Evolutionary conservation across 176 grass and related monocot genomes (phyloP), one percentile per base, ranked within the genome.

Genomic region (Avena sativa): DNA sequence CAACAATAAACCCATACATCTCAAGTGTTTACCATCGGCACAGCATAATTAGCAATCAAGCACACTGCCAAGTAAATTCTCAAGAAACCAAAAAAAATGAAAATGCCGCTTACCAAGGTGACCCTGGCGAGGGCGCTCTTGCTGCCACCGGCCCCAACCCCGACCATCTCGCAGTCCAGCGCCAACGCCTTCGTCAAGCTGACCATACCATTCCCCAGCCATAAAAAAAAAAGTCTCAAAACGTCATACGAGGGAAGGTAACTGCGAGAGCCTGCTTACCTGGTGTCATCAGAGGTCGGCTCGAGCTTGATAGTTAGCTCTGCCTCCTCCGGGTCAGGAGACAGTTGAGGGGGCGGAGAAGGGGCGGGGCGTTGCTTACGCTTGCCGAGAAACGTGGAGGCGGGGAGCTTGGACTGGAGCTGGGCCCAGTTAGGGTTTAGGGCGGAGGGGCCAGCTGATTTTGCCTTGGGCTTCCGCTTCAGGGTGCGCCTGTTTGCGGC

Each of bases 101-200:
- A 47, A 71, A 60, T 61, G 26, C 6, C 46, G 51, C 64, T 78
- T 76, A 98, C 97, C 89, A 98, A 89, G 55, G 94, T 96, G 69
- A 94, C 83, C 82, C 94, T 92, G 51, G 90, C 94, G 63, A 99
- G 88, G 25, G 97, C 94, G 71, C 89, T 99, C 81, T 94, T 96
- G 83, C 60, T 81, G 50, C 90, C 94, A 47, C 86, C 74, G 9
- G 83, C 51, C n/a, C 94, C 88, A 20, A 98, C 90, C 13, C 92
- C 93, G 58, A 98, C 94, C 97, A 98, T 98, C 90, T 98, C 94
- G 61, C 94, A 98, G 43, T 98, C 97, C 71, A 98, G 81, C 12
- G 90, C 97, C 85, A 98, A 57, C 47, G 38, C 80, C 49, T 91
- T 92, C 16, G 94, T 98, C 90, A 98, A 88, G 84, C 97, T 98